Evolutionary conservation across 2,329 filamentous ascomycete species (phyloP).

Genomic region (Aspergillus japonicus): DNA sequence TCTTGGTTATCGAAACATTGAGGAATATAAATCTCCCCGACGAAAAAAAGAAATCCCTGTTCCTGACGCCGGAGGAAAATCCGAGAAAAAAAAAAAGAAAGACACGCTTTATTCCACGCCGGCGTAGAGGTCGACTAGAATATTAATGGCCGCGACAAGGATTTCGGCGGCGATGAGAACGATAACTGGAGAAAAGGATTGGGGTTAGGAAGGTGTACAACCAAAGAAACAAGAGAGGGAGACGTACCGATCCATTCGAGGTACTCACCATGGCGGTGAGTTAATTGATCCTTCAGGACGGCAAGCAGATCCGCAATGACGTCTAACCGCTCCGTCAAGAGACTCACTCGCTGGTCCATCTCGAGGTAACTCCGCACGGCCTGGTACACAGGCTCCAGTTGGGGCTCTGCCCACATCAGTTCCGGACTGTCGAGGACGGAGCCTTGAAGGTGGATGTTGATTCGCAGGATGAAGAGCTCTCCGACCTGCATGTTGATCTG

Average conservation of each 20-base stretch:
- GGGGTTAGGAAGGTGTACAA: slow-evolving; percentile 16
- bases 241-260: slow-evolving; percentile 81
- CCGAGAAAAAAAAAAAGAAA: not conserved
- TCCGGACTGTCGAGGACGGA: slow-evolving; percentile 95
- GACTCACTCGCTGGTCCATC: slow-evolving; percentile 91
- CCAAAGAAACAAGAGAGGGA: not conserved
- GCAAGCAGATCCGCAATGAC: slow-evolving; percentile 92
- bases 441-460: slow-evolving; percentile 97
- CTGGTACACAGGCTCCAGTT: slow-evolving; percentile 93
- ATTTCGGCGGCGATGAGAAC: slow-evolving; percentile 95
- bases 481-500: slow-evolving; percentile 99
- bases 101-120: slow-evolving; percentile 51
- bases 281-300: slow-evolving; percentile 92
- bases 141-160: slow-evolving; percentile 87
- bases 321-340: slow-evolving; percentile 84
- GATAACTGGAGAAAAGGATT: slow-evolving; percentile 62
- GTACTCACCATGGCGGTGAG: slow-evolving; percentile 87
- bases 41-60: not conserved
- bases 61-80: not conserved
- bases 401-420: slow-evolving; percentile 97
- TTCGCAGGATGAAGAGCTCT: slow-evolving; percentile 93
- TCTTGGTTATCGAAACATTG: not conserved
- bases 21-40: not conserved
- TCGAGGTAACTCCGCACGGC: slow-evolving; percentile 93
- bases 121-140: slow-evolving; percentile 88